Conservation (phyloP, 2,329 filamentous ascomycete genomes). For the Talaromyces marneffei region DNA sequence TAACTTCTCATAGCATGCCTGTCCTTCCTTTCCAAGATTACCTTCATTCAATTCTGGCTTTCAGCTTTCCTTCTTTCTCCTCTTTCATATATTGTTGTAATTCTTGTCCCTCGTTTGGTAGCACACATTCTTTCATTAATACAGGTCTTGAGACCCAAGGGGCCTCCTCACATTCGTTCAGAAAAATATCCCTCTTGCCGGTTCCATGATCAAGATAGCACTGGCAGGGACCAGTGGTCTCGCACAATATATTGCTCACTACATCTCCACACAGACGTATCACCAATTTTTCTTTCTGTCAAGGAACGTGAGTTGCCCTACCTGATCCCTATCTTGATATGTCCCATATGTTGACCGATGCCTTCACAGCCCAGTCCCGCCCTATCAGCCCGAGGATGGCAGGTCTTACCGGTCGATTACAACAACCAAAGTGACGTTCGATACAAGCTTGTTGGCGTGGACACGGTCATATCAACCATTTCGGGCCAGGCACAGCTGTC, state of each 20-base stretch:
- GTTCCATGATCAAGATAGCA: slow-evolving; percentile 53
- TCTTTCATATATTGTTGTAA: background rate
- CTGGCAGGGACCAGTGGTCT: slow-evolving; percentile 58
- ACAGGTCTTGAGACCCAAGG: background rate
- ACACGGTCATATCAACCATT: slow-evolving; percentile 70
- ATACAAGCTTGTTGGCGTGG: slow-evolving; percentile 64
- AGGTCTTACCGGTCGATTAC: slow-evolving; percentile 66
- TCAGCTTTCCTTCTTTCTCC: background rate
- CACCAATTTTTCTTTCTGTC: slow-evolving; percentile 67
- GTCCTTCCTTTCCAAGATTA: background rate
- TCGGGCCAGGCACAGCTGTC: slow-evolving; percentile 60
- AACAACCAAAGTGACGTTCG: slow-evolving; percentile 51
- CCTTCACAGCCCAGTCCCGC: slow-evolving; percentile 31
- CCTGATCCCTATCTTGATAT: background rate
- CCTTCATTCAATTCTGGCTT: background rate
- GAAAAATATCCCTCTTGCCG: background rate
- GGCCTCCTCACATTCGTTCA: background rate
- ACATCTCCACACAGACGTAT: slow-evolving; percentile 56
- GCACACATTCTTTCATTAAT: background rate
- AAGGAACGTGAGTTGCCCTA: slow-evolving; percentile 39
- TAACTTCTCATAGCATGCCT: background rate
- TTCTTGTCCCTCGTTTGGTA: background rate
- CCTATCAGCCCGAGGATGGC: slow-evolving; percentile 45
- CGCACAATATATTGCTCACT: slow-evolving; percentile 52
- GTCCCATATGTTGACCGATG: slow-evolving; percentile 9